Conservation (phyloP, 2,329 filamentous ascomycete genomes). For the Phaeosphaeria sp. region DNA sequence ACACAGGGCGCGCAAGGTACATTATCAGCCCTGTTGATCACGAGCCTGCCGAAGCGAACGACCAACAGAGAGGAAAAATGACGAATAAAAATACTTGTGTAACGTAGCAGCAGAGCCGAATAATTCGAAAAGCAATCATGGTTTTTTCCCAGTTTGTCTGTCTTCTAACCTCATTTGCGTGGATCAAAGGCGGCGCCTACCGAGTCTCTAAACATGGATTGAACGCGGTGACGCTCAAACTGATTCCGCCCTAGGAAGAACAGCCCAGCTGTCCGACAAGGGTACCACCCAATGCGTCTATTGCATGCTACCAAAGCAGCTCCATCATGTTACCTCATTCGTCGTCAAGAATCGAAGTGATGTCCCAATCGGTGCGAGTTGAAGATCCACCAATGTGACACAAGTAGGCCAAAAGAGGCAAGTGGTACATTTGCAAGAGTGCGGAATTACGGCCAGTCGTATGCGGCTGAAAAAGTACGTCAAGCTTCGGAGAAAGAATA, state of each 20-base stretch:
- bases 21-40: too few species aligned
- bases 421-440: not conserved
- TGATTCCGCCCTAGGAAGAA: not conserved
- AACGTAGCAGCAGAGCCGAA: not conserved
- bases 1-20: not conserved
- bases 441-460: not conserved
- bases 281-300: not conserved
- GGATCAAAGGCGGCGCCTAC: not conserved
- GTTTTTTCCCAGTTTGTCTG: not conserved
- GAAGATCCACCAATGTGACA: not conserved
- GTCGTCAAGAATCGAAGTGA: slow-evolving; percentile 3
- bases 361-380: not conserved
- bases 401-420: not conserved
- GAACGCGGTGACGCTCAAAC: not conserved
- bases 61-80: too few species aligned
- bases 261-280: not conserved
- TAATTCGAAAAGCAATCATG: not conserved
- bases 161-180: not conserved
- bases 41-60: too few species aligned
- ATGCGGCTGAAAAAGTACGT: not conserved
- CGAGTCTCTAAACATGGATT: not conserved
- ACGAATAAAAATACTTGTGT: not conserved
- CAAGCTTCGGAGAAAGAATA: slow-evolving; percentile 1
- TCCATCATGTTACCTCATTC: slow-evolving; percentile 4
- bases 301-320: not conserved